These are phyloP conservation scores for Alternaria rosae DNA, from an alignment of 2,329 filamentous ascomycete species.

Conservation along the genomic window DNA sequence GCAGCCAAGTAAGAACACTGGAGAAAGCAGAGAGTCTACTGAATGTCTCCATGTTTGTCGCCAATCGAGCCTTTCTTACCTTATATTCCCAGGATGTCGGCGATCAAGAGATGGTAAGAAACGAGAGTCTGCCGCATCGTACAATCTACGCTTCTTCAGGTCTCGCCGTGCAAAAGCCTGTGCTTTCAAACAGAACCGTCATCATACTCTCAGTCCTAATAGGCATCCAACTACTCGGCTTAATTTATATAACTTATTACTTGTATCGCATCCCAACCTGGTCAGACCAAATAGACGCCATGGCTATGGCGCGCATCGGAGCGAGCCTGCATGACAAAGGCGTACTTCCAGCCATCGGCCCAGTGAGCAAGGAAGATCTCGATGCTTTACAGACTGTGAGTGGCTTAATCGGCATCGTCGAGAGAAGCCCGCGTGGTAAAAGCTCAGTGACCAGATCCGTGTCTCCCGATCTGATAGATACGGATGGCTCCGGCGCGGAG, in stretches of 20 bases:
- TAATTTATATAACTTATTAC: neutral
- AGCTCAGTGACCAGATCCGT: neutral
- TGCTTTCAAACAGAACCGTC: fast-evolving
- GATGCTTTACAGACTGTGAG: neutral
- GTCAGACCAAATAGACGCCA: neutral
- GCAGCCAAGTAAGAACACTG: no score
- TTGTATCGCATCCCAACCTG: neutral
- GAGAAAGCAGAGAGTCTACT: no score
- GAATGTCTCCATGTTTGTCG: neutral
- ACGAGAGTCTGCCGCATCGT: no score
- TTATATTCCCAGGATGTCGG: no score
- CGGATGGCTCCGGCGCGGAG: neutral
- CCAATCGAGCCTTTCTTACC: neutral
- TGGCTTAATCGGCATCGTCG: neutral
- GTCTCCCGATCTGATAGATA: neutral
- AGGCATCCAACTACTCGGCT: neutral
- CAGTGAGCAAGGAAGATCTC: neutral
- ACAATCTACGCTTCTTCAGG: neutral
- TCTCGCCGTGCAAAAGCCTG: neutral
- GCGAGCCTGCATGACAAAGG: neutral
- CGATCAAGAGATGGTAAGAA: no score
- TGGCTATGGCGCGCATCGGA: neutral
- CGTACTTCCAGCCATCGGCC: neutral
- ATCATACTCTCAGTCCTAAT: neutral
- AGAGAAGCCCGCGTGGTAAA: neutral